Evolutionary conservation across 176 grass and related monocot genomes (phyloP), one percentile per base, ranked within the genome.

Genomic region (Chrysopogon serrulatus): DNA sequence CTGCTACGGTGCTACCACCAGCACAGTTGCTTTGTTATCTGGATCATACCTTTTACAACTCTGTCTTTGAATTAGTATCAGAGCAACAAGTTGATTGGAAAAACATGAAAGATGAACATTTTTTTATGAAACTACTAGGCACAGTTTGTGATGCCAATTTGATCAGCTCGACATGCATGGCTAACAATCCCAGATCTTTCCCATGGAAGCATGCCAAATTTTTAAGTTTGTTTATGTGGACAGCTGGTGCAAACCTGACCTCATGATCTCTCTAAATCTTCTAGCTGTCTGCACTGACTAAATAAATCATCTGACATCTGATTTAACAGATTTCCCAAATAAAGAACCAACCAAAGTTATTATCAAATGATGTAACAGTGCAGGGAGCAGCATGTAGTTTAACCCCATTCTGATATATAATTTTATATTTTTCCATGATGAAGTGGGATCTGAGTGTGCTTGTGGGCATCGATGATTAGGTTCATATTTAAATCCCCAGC

Each of bases 381-480:
- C 10, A 77, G 71, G 37, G 39, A 76, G 63, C n/a, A n/a, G n/a
- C 12, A 36, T 61, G 57, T 82, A 77, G n/a, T 67, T 68, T 74
- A 87, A 76, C 42, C 61, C 33, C 39, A 28, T 83, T 64, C 65
- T 78, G 65, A 60, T 37, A n/a, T 66, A 73, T 54, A 49, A 24
- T 19, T 60, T 61, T 82, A 4, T 53, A 35, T 24, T 69, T 47
- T n/a, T 76, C n/a, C 39, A 71, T 51, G 44, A 51, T 62, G 21
- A 45, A 60, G 64, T 78, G 32, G 42, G 80, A 88, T 88, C 47
- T 83, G 64, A 51, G 18, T 60, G 73, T 40, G 77, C 86, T 82
- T 80, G 57, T 86, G 77, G 71, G 40, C 72, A 77, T 59, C n/a
- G 51, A 71, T 78, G 79, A 87, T 71, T 83, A 27, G 51, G 57